phyloP scores from a whole-genome alignment of 2,329 filamentous ascomycete species.

The Pseudogymnoascus sp. region DNA sequence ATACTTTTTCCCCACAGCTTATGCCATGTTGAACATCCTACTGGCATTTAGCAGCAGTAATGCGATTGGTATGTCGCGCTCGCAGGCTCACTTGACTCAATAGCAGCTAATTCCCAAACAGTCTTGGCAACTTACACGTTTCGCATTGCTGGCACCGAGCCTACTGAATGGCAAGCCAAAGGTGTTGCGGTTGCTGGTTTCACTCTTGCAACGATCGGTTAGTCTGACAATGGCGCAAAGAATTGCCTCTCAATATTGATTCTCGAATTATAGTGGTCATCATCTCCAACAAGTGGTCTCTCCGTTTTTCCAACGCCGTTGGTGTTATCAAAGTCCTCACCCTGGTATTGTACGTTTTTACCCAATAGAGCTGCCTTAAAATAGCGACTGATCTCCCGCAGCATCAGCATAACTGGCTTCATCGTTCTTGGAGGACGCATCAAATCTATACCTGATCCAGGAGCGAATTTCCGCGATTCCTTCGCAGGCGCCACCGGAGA shows the following conservation, averaged over 20 bases:
- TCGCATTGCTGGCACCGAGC: conserved; percentile 41
- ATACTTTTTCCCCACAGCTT: conserved; percentile 56
- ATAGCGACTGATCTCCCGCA: conserved; percentile 8
- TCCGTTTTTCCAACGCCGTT: conserved; percentile 47
- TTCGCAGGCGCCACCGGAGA: conserved; percentile 40
- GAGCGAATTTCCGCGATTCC: conserved; percentile 44
- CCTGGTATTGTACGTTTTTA: conserved; percentile 42
- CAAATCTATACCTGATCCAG: conserved; percentile 33
- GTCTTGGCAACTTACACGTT: conserved; percentile 57
- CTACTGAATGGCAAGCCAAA: conserved; percentile 55
- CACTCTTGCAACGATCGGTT: conserved; percentile 35
- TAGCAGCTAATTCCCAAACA: conserved; percentile 6
- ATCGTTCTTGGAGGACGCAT: conserved; percentile 52
- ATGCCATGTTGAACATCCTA: conserved; percentile 54
- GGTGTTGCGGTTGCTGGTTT: conserved; percentile 51
- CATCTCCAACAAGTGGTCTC: conserved; percentile 49
- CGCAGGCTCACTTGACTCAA: background rate
- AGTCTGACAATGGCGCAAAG: conserved; percentile 19
- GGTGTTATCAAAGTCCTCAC: conserved; percentile 52
- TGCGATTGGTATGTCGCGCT: conserved; percentile 36
- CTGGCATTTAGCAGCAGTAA: conserved; percentile 60
- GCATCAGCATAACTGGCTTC: conserved; percentile 49
- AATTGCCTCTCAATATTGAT: background rate
- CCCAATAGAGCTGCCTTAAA: conserved; percentile 3
- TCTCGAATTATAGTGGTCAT: conserved; percentile 30